A percentile compares a stretch with the other conserved stretches of the same genome.
Evolutionary conservation across 495 filamentous ascomycete genomes (phyloP).

Genomic region (Schizothecium vesticola): DNA sequence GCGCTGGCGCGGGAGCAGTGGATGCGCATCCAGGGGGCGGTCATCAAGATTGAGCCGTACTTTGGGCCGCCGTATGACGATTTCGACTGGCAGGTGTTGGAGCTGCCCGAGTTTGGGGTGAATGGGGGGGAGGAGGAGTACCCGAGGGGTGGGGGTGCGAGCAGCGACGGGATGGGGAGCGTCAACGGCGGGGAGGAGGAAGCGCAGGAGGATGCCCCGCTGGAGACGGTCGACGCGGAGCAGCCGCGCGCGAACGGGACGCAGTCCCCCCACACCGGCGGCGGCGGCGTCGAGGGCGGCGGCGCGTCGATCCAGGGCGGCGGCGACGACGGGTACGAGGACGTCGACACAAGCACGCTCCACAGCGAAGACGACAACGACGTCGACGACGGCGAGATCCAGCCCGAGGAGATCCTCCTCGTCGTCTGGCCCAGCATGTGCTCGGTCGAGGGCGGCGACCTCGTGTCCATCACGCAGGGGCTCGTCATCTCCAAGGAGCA

Average conservation of each 20-base stretch:
- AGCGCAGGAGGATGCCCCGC: constrained; percentile 11
- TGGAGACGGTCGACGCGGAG: constrained; percentile 20
- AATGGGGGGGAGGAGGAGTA: constrained; percentile 10
- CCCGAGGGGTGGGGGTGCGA: background rate
- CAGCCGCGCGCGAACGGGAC: background rate
- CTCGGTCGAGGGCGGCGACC: constrained; percentile 31
- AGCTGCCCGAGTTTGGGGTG: constrained; percentile 31
- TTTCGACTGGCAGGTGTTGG: constrained; percentile 36
- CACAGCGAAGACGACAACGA: constrained; percentile 4
- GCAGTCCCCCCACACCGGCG: background rate
- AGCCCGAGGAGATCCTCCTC: constrained; percentile 33
- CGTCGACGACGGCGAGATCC: constrained; percentile 26
- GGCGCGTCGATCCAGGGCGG: constrained; percentile 7
- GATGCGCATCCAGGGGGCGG: constrained; percentile 31
- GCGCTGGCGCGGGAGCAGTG: constrained; percentile 31
- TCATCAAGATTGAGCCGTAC: constrained; percentile 36
- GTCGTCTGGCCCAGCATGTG: constrained; percentile 38
- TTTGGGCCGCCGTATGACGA: constrained; percentile 37
- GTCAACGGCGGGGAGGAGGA: constrained; percentile 7
- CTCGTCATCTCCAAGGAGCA: constrained; percentile 36
- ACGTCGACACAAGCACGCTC: background rate
- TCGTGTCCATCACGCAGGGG: constrained; percentile 33
- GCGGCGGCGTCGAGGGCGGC: background rate
- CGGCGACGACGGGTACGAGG: constrained; percentile 1
- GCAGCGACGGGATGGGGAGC: background rate